Base-by-base conservation (phyloP, 768 basidiomycete genomes). In the Leccinum pellstonianum region DNA sequence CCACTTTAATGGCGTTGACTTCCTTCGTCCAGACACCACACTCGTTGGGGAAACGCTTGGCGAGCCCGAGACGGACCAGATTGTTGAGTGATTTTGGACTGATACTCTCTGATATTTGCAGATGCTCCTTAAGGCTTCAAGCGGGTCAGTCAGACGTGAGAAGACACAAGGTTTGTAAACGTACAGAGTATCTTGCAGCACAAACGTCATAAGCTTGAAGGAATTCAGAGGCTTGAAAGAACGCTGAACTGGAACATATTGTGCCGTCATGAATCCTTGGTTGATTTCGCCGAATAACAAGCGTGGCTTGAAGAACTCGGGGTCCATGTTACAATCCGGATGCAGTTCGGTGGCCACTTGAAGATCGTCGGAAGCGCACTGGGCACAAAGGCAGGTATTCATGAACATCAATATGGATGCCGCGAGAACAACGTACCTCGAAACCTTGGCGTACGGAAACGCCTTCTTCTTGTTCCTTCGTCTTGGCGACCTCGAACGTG, bases 391-490 rank as follows among this genome's bases (percentile, higher is more conserved):
- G 19, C 9, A 3, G 33, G 9, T n/a, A 35, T 14, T 38, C 5
- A 5, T 35, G 14, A 1, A 27, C 25, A 19, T 21, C 14, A 8
- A 4, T 0, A 38, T 37, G n/a, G 19, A 33, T 1, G 35, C 21
- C n/a, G n/a, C 7, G 1, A 11, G 21, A 19, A 3, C 3, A 27
- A 60, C 73, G 21, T 59, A 81, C 84, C 58, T 68, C 71, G 61
- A 84, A 84, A 7, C 83, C 83, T 17, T 69, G 71, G 23, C 76
- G 72, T 14, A 71, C 64, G 0, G 72, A 66, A 4, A 83, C 81
- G n/a, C 73, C 70, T 66, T 86, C 84, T 52, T 83, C 82, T 62
- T 84, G 82, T 57, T 86, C 82, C 35, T 77, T 77, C 11, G 79
- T 83, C 66, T 86, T 83, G 1, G 76, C 72, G 2, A 86, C 84